These are phyloP conservation scores for Middelhovenomyces tepae DNA, from an alignment of 805 yeast genomes.

Conservation along the genomic window DNA sequence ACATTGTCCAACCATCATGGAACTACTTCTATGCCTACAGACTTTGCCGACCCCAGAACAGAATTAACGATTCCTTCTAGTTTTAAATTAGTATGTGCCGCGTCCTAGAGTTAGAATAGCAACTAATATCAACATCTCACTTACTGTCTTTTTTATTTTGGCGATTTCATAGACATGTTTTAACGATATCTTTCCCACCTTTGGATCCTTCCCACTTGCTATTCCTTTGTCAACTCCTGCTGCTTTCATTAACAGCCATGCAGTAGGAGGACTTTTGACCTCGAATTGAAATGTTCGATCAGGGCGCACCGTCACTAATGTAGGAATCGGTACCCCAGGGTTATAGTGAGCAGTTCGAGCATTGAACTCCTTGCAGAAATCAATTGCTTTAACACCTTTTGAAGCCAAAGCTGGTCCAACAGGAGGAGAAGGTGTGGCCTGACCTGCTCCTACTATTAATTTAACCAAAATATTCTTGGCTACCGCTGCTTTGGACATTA, in stretches of 20 bases:
- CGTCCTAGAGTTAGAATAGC: slow-evolving; percentile 43
- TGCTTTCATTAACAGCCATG: slow-evolving; percentile 75
- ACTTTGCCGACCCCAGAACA: slow-evolving; percentile 79
- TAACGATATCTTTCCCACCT: slow-evolving; percentile 60
- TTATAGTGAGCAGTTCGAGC: slow-evolving; percentile 86
- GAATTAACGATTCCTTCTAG: slow-evolving; percentile 73
- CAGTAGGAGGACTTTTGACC: slow-evolving; percentile 84
- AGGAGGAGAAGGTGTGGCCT: slow-evolving; percentile 98
- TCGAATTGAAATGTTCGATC: slow-evolving; percentile 85
- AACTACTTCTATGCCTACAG: slow-evolving; percentile 78
- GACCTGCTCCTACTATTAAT: slow-evolving; percentile 91
- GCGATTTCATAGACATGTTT: slow-evolving; percentile 95
- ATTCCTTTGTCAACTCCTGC: slow-evolving; percentile 77
- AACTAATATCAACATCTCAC: slow-evolving; percentile 2
- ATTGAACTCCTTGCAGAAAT: slow-evolving; percentile 93
- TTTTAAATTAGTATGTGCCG: slow-evolving; percentile 60
- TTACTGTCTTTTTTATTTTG: slow-evolving; percentile 63
- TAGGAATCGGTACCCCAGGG: slow-evolving; percentile 89
- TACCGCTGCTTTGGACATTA: slow-evolving; percentile 29
- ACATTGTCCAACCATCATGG: slow-evolving; percentile 32
- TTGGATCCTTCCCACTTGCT: slow-evolving; percentile 33
- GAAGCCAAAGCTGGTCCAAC: slow-evolving; percentile 98
- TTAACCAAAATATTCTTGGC: slow-evolving; percentile 67
- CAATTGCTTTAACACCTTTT: slow-evolving; percentile 94
- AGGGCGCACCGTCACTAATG: slow-evolving; percentile 75